These are phyloP conservation scores for Tetrapyrgos nigripes DNA, from an alignment of 1,284 basidiomycete genomes.

Conservation along the genomic window DNA sequence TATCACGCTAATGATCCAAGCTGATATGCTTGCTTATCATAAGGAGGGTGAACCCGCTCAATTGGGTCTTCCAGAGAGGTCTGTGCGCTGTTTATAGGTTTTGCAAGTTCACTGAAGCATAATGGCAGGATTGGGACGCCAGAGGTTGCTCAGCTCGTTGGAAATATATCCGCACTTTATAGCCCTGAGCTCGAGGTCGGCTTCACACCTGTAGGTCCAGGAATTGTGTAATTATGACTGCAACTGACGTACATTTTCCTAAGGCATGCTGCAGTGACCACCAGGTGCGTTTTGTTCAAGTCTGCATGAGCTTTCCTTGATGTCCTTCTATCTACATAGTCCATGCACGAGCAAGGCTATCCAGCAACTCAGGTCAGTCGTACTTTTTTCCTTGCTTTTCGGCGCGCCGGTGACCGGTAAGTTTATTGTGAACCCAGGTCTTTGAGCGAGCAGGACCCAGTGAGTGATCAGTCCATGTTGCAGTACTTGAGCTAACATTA, in stretches of 20 bases:
- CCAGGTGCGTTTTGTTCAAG: conserved; percentile 51
- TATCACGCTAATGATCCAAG: conserved; percentile 84
- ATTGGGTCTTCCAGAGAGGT: conserved; percentile 76
- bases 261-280: conserved; percentile 90
- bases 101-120: not conserved
- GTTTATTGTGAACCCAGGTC: no score
- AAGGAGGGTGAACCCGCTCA: conserved; percentile 77
- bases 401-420: no score
- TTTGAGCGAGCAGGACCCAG: conserved; percentile 85
- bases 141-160: conserved; percentile 76
- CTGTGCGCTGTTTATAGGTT: conserved; percentile 24
- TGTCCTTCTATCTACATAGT: no score
- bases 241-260: conserved; percentile 4
- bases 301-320: conserved; percentile 1
- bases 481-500: not conserved
- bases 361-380: conserved; percentile 83
- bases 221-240: not conserved
- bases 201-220: conserved; percentile 58
- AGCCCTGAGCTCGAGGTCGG: conserved; percentile 85
- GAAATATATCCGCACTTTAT: conserved; percentile 77
- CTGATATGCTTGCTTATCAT: conserved; percentile 89
- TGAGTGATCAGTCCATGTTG: conserved; percentile 33
- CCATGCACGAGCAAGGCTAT: conserved; percentile 84
- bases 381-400: no score
- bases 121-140: conserved; percentile 73